Conservation (phyloP, 768 basidiomycete genomes). For the Amanita fuliginea region DNA sequence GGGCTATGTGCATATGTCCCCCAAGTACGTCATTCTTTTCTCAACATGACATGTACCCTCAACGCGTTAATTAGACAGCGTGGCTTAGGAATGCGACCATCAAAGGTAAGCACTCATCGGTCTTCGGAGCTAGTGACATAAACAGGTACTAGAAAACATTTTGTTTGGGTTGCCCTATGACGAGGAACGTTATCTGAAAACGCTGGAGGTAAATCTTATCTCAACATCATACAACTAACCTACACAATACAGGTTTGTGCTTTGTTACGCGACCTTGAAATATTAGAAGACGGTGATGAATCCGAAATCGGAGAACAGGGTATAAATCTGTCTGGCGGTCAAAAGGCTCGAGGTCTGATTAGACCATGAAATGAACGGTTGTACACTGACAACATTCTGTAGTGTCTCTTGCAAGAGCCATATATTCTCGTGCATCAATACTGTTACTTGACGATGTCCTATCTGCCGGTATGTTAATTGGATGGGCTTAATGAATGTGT, state of each 20-base stretch:
- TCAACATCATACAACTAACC: constrained; percentile 8
- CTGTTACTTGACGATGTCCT: constrained; percentile 80
- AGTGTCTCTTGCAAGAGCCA: constrained; percentile 54
- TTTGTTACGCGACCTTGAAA: constrained; percentile 62
- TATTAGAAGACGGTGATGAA: constrained; percentile 81
- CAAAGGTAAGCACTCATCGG: constrained; percentile 20
- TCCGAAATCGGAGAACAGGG: constrained; percentile 85
- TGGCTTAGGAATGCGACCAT: constrained; percentile 71
- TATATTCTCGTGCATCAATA: constrained; percentile 79
- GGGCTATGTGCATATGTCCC: constrained; percentile 86
- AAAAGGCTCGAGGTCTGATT: constrained; percentile 50
- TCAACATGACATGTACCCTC: constrained; percentile 15
- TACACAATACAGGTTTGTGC: constrained; percentile 40
- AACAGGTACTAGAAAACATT: constrained; percentile 37
- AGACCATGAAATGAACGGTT: constrained; percentile 31
- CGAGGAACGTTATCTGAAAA: constrained; percentile 63
- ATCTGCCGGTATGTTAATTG: constrained; percentile 30
- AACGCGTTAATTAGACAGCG: constrained; percentile 23
- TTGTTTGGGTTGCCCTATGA: constrained; percentile 63
- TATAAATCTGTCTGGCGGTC: constrained; percentile 47
- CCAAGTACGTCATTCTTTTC: constrained; percentile 35
- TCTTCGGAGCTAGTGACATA: neutral
- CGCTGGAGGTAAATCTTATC: constrained; percentile 48
- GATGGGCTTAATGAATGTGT: neutral
- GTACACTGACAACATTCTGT: neutral